These are phyloP conservation scores for Nasturtium officinale DNA, from an alignment of 345 rosid species.

Conservation along the genomic window DNA sequence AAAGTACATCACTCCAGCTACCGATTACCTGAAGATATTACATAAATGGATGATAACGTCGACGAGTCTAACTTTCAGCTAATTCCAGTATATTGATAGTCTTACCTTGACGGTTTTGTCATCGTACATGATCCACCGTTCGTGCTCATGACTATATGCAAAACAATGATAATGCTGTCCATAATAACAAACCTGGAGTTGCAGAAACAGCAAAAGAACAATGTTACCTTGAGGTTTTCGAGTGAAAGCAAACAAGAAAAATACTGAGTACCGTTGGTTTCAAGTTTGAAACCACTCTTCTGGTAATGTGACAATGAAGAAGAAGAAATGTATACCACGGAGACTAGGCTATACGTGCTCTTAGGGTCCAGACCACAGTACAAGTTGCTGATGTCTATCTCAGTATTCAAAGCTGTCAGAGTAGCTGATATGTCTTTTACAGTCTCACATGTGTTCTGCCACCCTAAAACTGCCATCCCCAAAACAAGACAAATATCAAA, in stretches of 20 bases:
- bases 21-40: conserved; percentile 71
- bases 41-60: conserved; percentile 10
- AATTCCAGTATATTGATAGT: conserved; percentile 3
- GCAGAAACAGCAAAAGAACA: conserved; percentile 31
- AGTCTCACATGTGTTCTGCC: conserved; percentile 93
- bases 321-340: conserved; percentile 64
- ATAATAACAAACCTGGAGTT: conserved; percentile 87
- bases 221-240: background rate
- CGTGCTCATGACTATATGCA: conserved; percentile 74
- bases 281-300: background rate
- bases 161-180: conserved; percentile 99
- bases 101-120: conserved; percentile 92
- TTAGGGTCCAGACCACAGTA: conserved; percentile 82
- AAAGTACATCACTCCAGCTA: conserved; percentile 79
- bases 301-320: conserved; percentile 9
- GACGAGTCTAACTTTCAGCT: background rate
- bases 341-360: conserved; percentile 66
- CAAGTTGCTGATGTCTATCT: conserved; percentile 81
- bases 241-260: background rate
- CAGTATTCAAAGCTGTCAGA: conserved; percentile 69
- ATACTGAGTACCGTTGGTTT: background rate
- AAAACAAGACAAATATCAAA: conserved; percentile 5
- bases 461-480: conserved; percentile 79
- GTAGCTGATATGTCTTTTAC: conserved; percentile 86
- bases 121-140: conserved; percentile 90